A percentile compares a stretch with the other conserved stretches of the same genome.
Conservation (phyloP, 768 basidiomycete species). For the Suillus variegatus region DNA sequence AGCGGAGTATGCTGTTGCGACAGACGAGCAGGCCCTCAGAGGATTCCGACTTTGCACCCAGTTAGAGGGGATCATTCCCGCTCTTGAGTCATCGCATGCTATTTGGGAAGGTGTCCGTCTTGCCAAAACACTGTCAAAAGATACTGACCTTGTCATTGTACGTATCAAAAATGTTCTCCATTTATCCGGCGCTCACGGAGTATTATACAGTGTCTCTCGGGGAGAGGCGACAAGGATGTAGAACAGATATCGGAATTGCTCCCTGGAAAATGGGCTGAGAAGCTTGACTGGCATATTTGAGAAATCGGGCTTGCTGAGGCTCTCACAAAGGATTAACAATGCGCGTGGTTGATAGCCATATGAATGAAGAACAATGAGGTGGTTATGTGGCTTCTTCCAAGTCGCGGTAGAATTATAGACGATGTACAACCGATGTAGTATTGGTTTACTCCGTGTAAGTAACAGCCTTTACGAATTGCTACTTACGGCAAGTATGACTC, state of each 20-base stretch:
- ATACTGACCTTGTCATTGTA: slow-evolving; percentile 88
- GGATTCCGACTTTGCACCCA: slow-evolving; percentile 93
- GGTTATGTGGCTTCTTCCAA: not conserved
- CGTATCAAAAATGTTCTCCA: slow-evolving; percentile 33
- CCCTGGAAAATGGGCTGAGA: slow-evolving; percentile 92
- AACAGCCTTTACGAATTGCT: not conserved
- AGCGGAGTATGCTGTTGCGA: slow-evolving; percentile 91
- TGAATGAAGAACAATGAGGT: not conserved
- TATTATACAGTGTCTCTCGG: slow-evolving; percentile 77
- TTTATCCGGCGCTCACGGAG: not conserved
- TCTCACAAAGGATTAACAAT: not conserved
- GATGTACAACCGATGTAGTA: slow-evolving; percentile 1
- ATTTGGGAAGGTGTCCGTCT: slow-evolving; percentile 89
- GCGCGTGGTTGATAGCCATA: not conserved
- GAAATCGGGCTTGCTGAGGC: not conserved
- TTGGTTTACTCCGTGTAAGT: not conserved
- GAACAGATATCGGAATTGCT: slow-evolving; percentile 93
- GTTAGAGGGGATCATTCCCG: slow-evolving; percentile 96
- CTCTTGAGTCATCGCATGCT: slow-evolving; percentile 94
- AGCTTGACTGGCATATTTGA: slow-evolving; percentile 87
- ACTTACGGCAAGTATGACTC: slow-evolving; percentile 25
- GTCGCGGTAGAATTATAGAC: not conserved
- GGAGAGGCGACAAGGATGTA: slow-evolving; percentile 97
- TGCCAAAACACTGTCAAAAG: slow-evolving; percentile 83
- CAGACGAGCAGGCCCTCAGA: slow-evolving; percentile 90